phyloP scores from a whole-genome alignment of 495 filamentous ascomycete species.

The Penicillium coprophilum region DNA sequence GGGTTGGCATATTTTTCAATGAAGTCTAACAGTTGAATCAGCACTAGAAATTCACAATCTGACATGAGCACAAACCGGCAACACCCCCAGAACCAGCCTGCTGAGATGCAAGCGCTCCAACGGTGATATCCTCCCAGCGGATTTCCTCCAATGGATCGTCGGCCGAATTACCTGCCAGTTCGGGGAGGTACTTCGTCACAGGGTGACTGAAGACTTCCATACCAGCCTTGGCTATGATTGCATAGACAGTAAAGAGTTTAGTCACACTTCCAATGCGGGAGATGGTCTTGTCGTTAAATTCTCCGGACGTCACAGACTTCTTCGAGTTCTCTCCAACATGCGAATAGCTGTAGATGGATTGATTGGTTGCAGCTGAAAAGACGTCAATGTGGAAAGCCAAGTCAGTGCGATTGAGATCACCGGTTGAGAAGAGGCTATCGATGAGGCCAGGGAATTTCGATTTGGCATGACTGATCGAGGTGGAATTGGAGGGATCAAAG shows the following conservation, averaged over 20 bases:
- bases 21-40: not conserved
- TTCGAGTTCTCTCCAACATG: constrained; percentile 10
- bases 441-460: constrained; percentile 3
- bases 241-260: constrained; percentile 48
- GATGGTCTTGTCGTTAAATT: constrained; percentile 36
- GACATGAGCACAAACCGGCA: constrained; percentile 9
- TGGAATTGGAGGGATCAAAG: constrained; percentile 13
- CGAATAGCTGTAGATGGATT: constrained; percentile 13
- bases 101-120: constrained; percentile 44
- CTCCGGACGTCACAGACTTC: constrained; percentile 4
- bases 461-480: not conserved
- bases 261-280: constrained; percentile 50
- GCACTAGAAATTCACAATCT: not conserved
- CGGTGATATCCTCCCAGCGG: constrained; percentile 39
- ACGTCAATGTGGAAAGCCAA: constrained; percentile 13
- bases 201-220: constrained; percentile 44
- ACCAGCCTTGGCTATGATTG: constrained; percentile 48
- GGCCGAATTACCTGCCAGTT: constrained; percentile 34
- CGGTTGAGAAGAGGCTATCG: not conserved
- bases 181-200: constrained; percentile 54
- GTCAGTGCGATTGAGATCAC: constrained; percentile 11
- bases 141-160: constrained; percentile 26
- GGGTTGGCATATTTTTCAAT: not conserved
- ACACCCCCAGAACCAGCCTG: constrained; percentile 38
- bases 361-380: constrained; percentile 17